Base-by-base conservation (phyloP, 192 early-diverging fungal species). In the Ambispora gerdemannii region DNA sequence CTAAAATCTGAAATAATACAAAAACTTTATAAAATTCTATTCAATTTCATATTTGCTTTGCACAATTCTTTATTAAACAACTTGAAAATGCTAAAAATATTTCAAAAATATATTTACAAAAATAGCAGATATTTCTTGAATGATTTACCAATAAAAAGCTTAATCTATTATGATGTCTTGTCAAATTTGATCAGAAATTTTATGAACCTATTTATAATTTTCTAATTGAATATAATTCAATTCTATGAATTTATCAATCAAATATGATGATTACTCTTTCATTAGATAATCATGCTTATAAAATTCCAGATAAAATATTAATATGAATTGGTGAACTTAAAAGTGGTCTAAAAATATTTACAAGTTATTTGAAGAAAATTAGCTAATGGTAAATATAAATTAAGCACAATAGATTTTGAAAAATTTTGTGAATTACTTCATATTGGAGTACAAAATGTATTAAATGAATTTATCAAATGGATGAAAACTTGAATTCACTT, bases 141-240 rank as follows among this genome's bases (percentile, higher is more conserved):
- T 56, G 53, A 28, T 24, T 56, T 28, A 56, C 19, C 13, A 24
- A 56, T 56, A 56, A 24, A 62, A 10, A 15, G 38, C 30, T 34
- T 31, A 34, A 34, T 13, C 25, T 63, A 63, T 25, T 34, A 13
- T 19, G 24, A 8, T 34, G 33, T 35, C 19, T 63, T 19, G 33
- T 63, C 19, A 63, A 63, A 17, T 63, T 63, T 63, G 61, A 35
- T 33, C 17, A 22, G 11, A n/a, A 63, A 17, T 63, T 63, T 17
- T 63, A 63, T 63, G 32, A 33, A 15, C 32, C 32, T 0, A 34
- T 63, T n/a, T 38, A 20, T 63, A 19, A 33, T 17, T 63, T 63
- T 63, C 33, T 63, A 24, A 63, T 25, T 6, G 33, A 35, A 20
- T 17, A 63, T 43, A 35, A 63, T 28, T 20, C 32, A 35, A 63